These are phyloP conservation scores for Stromatinia cepivora DNA, from an alignment of 2,329 filamentous ascomycete species.

Conservation along the genomic window DNA sequence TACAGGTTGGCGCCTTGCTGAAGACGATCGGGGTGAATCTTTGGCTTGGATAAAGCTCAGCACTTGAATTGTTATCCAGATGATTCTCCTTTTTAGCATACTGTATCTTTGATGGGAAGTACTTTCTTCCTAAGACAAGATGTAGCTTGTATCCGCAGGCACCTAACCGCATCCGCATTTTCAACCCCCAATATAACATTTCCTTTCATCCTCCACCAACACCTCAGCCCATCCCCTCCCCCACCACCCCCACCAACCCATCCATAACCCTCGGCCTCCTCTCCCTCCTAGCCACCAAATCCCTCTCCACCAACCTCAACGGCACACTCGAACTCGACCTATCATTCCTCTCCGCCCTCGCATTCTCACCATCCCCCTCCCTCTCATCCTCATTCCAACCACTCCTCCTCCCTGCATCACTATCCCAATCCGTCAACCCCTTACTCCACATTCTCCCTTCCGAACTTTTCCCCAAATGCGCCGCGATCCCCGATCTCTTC, in stretches of 20 bases:
- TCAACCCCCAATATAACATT: neutral
- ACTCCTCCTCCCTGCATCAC: conserved; percentile 27
- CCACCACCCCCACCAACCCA: conserved; percentile 6
- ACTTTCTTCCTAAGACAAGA: neutral
- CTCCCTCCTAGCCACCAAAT: conserved; percentile 3
- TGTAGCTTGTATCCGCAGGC: neutral
- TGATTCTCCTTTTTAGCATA: neutral
- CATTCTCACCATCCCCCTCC: neutral
- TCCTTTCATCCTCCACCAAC: neutral
- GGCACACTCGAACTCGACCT: conserved; percentile 21
- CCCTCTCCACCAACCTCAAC: conserved; percentile 24
- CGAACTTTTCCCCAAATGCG: conserved; percentile 29
- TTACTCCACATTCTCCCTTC: conserved; percentile 28
- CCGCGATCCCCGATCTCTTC: conserved; percentile 30
- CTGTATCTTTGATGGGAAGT: neutral
- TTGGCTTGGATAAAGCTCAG: neutral
- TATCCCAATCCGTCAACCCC: conserved; percentile 40
- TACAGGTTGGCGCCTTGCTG: too few species aligned
- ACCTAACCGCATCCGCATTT: too few species aligned
- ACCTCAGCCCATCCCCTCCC: neutral
- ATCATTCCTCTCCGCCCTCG: neutral
- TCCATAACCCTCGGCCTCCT: conserved; percentile 12
- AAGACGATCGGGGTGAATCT: neutral
- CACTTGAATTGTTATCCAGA: conserved; percentile 12
- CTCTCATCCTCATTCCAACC: conserved; percentile 11